Evolutionary conservation across 345 rosid genomes (phyloP).

Genomic region (Lepidium africanum): DNA sequence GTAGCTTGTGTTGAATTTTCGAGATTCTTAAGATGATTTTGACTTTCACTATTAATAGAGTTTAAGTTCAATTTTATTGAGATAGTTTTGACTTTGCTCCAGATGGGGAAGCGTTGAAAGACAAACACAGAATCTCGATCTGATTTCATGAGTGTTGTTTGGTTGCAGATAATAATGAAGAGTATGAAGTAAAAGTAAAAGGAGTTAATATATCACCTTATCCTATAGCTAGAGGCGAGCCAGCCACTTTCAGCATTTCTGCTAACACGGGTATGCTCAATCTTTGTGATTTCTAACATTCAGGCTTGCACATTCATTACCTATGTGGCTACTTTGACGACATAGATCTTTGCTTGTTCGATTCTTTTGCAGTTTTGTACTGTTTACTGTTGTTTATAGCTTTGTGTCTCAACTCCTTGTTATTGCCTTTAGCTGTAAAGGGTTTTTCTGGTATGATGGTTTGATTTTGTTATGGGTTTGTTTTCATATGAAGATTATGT

Average conservation of each 20-base stretch:
- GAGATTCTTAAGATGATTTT: not conserved
- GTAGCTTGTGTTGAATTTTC: not conserved
- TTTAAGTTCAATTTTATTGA: not conserved
- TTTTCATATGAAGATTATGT: constrained; percentile 30
- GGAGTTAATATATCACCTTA: constrained; percentile 63
- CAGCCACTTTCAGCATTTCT: constrained; percentile 61
- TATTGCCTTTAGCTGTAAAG: not conserved
- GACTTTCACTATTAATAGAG: not conserved
- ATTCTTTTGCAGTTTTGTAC: not conserved
- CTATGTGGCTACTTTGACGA: not conserved
- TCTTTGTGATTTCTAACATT: not conserved
- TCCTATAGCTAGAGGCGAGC: constrained; percentile 49
- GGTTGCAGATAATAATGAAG: constrained; percentile 45
- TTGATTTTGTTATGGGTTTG: not conserved
- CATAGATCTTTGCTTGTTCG: not conserved
- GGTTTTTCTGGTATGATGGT: not conserved
- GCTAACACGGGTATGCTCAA: constrained; percentile 45
- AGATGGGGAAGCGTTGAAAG: not conserved
- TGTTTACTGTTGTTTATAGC: not conserved
- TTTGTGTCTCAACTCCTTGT: not conserved
- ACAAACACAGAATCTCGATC: constrained; percentile 2
- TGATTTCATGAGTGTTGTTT: not conserved
- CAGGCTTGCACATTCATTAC: not conserved
- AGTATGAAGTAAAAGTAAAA: constrained; percentile 49
- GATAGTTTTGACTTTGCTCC: not conserved